phyloP scores from a whole-genome alignment of 306 rosid species.

The Acacia acuminata region DNA sequence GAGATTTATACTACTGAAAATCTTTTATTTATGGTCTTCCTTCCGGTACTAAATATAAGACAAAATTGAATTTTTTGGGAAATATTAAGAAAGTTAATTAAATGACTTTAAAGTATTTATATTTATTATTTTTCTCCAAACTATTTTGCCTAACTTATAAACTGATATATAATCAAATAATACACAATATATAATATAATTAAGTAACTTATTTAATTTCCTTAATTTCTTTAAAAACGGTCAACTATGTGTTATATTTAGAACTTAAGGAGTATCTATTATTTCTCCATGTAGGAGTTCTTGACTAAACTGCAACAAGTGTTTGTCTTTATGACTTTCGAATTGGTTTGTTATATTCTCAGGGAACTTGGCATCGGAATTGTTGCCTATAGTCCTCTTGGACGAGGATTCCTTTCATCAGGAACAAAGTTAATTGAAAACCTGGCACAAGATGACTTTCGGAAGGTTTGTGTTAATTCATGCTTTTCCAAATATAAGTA shows the following conservation, averaged over 20 bases:
- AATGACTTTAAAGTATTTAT: too few relatives aligned
- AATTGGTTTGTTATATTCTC: background rate
- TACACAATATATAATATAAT: too few relatives aligned
- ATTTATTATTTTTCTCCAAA: too few relatives aligned
- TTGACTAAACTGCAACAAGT: background rate
- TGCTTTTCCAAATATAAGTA: background rate
- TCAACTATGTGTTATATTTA: too few relatives aligned
- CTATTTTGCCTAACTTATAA: too few relatives aligned
- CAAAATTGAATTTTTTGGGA: too few relatives aligned
- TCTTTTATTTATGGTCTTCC: too few relatives aligned
- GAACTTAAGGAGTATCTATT: background rate
- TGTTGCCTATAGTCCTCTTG: slow-evolving; percentile 72
- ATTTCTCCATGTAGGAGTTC: background rate
- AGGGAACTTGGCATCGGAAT: slow-evolving; percentile 69
- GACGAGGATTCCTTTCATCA: slow-evolving; percentile 57
- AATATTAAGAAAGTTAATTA: too few relatives aligned
- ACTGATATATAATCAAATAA: too few relatives aligned
- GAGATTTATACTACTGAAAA: background rate
- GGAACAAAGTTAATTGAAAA: slow-evolving; percentile 43
- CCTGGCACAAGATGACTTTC: slow-evolving; percentile 32
- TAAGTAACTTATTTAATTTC: too few relatives aligned
- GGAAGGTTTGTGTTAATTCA: slow-evolving; percentile 45
- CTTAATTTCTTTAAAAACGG: too few relatives aligned
- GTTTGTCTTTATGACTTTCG: background rate
- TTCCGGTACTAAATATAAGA: too few relatives aligned